Percentiles rank a stretch among this genome's conserved stretches.
phyloP scores from a whole-genome alignment of 2,329 filamentous ascomycete species.

The Aspergillus sclerotialis region DNA sequence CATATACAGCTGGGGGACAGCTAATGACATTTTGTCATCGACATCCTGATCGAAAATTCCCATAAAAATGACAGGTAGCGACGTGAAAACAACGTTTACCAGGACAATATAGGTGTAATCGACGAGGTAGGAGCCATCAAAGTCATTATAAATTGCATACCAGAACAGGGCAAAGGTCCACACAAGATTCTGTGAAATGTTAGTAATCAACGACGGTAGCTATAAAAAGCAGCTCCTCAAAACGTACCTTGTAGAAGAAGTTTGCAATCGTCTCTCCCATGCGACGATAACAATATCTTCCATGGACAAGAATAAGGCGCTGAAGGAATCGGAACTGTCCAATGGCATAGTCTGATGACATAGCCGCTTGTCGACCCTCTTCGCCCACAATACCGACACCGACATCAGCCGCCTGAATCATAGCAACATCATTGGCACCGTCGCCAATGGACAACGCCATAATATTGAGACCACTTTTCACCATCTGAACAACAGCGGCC shows the following conservation, averaged over 20 bases:
- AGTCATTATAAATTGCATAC: conserved; percentile 93
- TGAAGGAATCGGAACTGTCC: conserved; percentile 88
- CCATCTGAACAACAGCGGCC: conserved; percentile 91
- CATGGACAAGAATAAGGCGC: conserved; percentile 79
- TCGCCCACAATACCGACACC: conserved; percentile 92
- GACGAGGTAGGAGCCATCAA: conserved; percentile 93
- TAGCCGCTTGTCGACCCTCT: conserved; percentile 85
- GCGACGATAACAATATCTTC: conserved; percentile 92
- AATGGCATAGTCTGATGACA: conserved; percentile 95
- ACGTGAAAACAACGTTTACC: conserved; percentile 96
- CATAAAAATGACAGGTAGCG: conserved; percentile 88
- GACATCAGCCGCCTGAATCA: conserved; percentile 97
- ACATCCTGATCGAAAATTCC: conserved; percentile 97
- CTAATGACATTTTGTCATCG: conserved; percentile 84
- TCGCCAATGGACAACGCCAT: conserved; percentile 94
- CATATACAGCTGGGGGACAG: conserved; percentile 90
- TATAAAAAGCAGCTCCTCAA: not conserved
- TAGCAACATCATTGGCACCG: conserved; percentile 91
- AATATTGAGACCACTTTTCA: conserved; percentile 89
- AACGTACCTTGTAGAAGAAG: conserved; percentile 89
- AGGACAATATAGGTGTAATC: conserved; percentile 97
- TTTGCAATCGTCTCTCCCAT: conserved; percentile 92
- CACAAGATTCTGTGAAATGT: conserved; percentile 66
- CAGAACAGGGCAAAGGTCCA: conserved; percentile 97
- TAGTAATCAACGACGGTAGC: conserved; percentile 2